Conservation (phyloP, 768 basidiomycete genomes). For the Fomitopsis serialis region DNA sequence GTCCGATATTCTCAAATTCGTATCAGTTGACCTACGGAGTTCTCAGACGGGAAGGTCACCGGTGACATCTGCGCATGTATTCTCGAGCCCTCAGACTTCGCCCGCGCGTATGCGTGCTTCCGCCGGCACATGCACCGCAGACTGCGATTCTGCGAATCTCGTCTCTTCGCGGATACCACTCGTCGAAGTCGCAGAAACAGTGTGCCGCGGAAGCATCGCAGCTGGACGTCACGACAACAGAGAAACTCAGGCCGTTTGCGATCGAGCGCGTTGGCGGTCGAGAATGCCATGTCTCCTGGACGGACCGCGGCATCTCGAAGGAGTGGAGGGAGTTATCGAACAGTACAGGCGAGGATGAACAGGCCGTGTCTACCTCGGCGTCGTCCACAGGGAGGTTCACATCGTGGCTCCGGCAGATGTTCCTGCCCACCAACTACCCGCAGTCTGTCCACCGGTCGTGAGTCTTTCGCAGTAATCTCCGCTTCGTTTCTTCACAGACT, state of each 20-base stretch:
- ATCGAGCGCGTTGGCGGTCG: slow-evolving; percentile 21
- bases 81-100: too few species aligned
- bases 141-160: too few species aligned
- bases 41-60: too few species aligned
- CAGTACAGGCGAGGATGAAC: slow-evolving; percentile 2
- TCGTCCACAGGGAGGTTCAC: slow-evolving; percentile 14
- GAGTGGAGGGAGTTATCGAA: slow-evolving; percentile 17
- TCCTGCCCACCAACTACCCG: slow-evolving; percentile 25
- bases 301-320: slow-evolving; percentile 12
- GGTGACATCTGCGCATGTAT: too few species aligned
- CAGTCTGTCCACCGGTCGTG: slow-evolving; percentile 25
- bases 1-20: too few species aligned
- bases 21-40: too few species aligned
- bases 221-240: neutral
- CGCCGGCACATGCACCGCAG: too few species aligned
- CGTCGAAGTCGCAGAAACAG: neutral
- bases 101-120: too few species aligned
- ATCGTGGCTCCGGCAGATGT: slow-evolving; percentile 24
- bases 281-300: slow-evolving; percentile 22
- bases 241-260: slow-evolving; percentile 14
- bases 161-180: too few species aligned
- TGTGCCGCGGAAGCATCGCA: neutral
- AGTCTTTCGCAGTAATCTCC: slow-evolving; percentile 1
- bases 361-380: slow-evolving; percentile 5
- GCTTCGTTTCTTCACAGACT: too few species aligned